phyloP scores from a whole-genome alignment of 148 eudicot species.

The Vaccinium macrocarpon region DNA sequence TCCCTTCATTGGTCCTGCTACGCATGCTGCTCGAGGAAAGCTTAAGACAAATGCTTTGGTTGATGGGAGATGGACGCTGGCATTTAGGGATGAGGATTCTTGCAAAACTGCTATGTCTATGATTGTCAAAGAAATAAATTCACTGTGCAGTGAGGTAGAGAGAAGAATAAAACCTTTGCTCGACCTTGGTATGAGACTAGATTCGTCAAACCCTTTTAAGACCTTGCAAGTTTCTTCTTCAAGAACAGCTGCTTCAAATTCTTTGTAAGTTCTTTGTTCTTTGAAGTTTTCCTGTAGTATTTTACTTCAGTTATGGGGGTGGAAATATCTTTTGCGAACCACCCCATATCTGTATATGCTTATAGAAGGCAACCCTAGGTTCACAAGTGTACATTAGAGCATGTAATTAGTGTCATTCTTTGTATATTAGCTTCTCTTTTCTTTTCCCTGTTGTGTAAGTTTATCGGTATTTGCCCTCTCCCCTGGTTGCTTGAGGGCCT shows the following conservation, averaged over 20 bases:
- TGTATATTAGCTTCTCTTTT: constrained; percentile 20
- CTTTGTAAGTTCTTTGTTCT: constrained; percentile 21
- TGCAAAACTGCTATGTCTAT: constrained; percentile 70
- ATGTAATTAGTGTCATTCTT: constrained; percentile 22
- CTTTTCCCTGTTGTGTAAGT: not conserved
- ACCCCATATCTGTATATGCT: constrained; percentile 37
- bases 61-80: constrained; percentile 97
- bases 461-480: not conserved
- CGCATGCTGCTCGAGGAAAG: constrained; percentile 37
- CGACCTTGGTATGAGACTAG: constrained; percentile 33
- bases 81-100: constrained; percentile 75
- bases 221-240: constrained; percentile 29
- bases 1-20: constrained; percentile 43
- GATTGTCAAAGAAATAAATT: constrained; percentile 52
- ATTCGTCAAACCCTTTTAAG: constrained; percentile 29
- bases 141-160: constrained; percentile 60
- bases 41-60: constrained; percentile 57
- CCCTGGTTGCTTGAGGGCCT: not conserved
- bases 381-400: constrained; percentile 29
- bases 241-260: constrained; percentile 20
- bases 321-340: constrained; percentile 20
- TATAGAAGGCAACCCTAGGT: constrained; percentile 30
- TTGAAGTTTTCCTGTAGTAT: not conserved
- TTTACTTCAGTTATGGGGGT: constrained; percentile 23
- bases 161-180: constrained; percentile 66